Conservation (phyloP, 257 asterid species). For the Catharanthus roseus region DNA sequence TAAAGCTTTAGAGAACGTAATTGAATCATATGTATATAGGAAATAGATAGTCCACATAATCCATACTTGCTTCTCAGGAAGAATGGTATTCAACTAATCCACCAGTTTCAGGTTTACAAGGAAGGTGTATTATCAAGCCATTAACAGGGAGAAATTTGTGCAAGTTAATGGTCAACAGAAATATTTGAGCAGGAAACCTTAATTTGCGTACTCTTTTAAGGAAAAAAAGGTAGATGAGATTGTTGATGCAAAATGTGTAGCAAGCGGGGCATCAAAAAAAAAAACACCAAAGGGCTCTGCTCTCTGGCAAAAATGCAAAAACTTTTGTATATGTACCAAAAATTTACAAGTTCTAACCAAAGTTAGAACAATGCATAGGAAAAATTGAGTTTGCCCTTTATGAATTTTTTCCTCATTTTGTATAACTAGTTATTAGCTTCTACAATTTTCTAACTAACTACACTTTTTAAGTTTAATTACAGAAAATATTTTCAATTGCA, state of each 20-base stretch:
- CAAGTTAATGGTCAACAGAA: not conserved
- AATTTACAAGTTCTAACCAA: not conserved
- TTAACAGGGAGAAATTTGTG: not conserved
- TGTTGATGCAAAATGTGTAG: not conserved
- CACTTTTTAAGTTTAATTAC: not conserved
- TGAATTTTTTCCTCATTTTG: not conserved
- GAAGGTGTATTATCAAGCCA: not conserved
- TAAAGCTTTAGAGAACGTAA: not conserved
- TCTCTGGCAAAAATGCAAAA: not conserved
- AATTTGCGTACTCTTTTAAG: not conserved
- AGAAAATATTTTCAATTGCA: not conserved
- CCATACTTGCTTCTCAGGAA: constrained; percentile 3
- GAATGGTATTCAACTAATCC: constrained; percentile 1
- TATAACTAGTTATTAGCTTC: not conserved
- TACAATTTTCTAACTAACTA: not conserved
- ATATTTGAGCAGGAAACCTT: not conserved
- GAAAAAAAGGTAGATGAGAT: not conserved
- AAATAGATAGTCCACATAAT: not conserved
- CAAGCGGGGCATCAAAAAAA: not conserved
- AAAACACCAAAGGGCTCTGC: not conserved
- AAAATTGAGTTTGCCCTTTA: not conserved
- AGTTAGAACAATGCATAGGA: not conserved
- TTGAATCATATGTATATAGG: not conserved
- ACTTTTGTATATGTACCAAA: not conserved
- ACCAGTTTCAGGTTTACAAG: not conserved